A percentile compares a stretch with the other conserved stretches of the same genome.
Evolutionary conservation across 2,329 filamentous ascomycete species (phyloP).

Genomic region (Ceratocystis papillata): DNA sequence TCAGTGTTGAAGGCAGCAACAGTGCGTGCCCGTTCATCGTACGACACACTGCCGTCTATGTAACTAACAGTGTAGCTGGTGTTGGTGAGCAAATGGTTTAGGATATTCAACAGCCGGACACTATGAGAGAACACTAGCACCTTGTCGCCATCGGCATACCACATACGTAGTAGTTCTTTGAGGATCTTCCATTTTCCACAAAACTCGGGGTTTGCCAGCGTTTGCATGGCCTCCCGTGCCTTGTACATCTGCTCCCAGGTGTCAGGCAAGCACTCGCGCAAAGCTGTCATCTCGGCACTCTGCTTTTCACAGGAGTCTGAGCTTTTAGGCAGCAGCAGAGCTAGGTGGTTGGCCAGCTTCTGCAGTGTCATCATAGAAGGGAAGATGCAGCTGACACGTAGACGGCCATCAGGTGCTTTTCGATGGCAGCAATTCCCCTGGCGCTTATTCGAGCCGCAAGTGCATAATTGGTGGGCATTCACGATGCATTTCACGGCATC

Average conservation of each 20-base stretch:
- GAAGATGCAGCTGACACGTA: conserved; percentile 72
- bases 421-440: conserved; percentile 66
- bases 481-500: conserved; percentile 53
- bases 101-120: conserved; percentile 70
- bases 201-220: conserved; percentile 75
- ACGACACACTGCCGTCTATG: conserved; percentile 71
- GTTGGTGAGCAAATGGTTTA: conserved; percentile 74
- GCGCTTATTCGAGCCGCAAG: conserved; percentile 57
- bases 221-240: conserved; percentile 65
- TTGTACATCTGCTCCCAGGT: conserved; percentile 60
- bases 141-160: conserved; percentile 84
- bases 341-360: conserved; percentile 88
- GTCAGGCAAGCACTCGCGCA: conserved; percentile 61
- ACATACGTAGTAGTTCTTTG: conserved; percentile 75
- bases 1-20: conserved; percentile 91
- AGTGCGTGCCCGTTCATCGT: conserved; percentile 67
- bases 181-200: conserved; percentile 96
- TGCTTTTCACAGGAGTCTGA: conserved; percentile 61
- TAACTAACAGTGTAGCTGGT: conserved; percentile 89
- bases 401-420: conserved; percentile 44
- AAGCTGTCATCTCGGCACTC: conserved; percentile 60
- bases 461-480: conserved; percentile 54
- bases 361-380: conserved; percentile 72
- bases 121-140: conserved; percentile 92
- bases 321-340: conserved; percentile 61